Percentiles rank a stretch among this genome's conserved stretches.
Conservation (phyloP, 2,329 filamentous ascomycete genomes). For the Chaetomium strumarium region DNA sequence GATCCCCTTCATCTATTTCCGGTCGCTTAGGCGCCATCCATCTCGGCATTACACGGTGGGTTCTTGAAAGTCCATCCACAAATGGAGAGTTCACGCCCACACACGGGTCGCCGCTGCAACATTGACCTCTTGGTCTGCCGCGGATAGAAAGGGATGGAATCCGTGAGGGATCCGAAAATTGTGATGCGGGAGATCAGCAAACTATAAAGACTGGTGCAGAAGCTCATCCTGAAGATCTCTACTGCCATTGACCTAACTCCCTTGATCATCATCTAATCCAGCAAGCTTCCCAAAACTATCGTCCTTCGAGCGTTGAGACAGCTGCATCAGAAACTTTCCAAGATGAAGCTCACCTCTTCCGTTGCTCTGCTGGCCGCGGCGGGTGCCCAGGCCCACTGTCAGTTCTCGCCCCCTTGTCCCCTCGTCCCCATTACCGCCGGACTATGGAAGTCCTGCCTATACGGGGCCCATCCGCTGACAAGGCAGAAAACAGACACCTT, state of each 20-base stretch:
- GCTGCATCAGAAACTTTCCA: conserved; percentile 6
- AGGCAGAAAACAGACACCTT: conserved; percentile 23
- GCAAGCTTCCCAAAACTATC: background rate
- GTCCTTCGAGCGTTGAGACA: background rate
- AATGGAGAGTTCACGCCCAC: background rate
- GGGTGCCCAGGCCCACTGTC: conserved; percentile 25
- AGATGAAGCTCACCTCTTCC: conserved; percentile 24
- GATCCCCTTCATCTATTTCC: conserved; percentile 10
- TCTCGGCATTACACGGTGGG: background rate
- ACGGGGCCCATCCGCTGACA: conserved; percentile 8
- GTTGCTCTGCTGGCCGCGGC: conserved; percentile 19
- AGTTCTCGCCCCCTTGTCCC: background rate
- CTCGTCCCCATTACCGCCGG: too few species aligned
- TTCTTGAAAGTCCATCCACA: conserved; percentile 1
- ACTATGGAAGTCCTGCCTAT: too few species aligned
- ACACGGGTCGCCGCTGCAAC: background rate
- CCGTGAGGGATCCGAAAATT: too few species aligned
- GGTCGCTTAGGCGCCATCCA: conserved; percentile 2
- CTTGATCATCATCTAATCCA: background rate
- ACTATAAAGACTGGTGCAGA: conserved; percentile 2
- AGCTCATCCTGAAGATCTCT: background rate
- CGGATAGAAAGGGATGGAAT: background rate
- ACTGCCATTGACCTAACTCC: background rate
- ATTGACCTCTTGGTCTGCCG: background rate
- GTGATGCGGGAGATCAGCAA: conserved; percentile 5